Evolutionary conservation across 2,329 filamentous ascomycete species (phyloP), one percentile per base, ranked within the genome.

Genomic region (Fusarium globosum): DNA sequence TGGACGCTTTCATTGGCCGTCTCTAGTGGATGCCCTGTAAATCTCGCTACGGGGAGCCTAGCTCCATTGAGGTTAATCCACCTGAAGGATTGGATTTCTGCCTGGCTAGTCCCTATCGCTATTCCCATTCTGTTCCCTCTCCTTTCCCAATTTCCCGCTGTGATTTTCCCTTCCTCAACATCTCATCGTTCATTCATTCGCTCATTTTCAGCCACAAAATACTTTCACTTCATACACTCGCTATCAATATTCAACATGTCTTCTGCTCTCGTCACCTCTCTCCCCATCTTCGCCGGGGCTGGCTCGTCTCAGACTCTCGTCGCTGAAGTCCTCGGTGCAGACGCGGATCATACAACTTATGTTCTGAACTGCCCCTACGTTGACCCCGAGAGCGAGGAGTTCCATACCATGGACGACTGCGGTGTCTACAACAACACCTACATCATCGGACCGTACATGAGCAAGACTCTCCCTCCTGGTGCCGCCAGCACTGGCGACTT

Each of bases 351-450:
- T 4, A 68, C 65, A 3, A 68, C 65, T 9, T 68, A 68, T 33
- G 36, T 68, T 7, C n/a, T 68, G 41, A 68, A 68, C 30, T 68
- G 65, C 20, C 64, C 65, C 10, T 30, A 58, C 41, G n/a, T 66
- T 28, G 64, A 51, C 11, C 67, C 65, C 7, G 48, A 51, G 18
- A n/a, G 42, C 38, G 67, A 36, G 15, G 41, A 58, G 16, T 18
- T 14, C 23, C n/a, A 36, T 1, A 58, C 55, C 21, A 48, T 48
- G 23, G 53, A 43, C 21, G 64, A 69, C 20, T 68, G 65, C 18
- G 65, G 65, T 6, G 46, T 52, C 0, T 68, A 68, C n/a, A 68
- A 68, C 18, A 68, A 68, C 20, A 35, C 65, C 2, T 23, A 68
- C 7, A 63, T 39, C 9, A 4, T 68, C 5, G 65, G 65, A 3